Evolutionary conservation across 2,329 filamentous ascomycete genomes (phyloP), one percentile per base, ranked within the genome.

Genomic region (Aspergillus hiratsukae): DNA sequence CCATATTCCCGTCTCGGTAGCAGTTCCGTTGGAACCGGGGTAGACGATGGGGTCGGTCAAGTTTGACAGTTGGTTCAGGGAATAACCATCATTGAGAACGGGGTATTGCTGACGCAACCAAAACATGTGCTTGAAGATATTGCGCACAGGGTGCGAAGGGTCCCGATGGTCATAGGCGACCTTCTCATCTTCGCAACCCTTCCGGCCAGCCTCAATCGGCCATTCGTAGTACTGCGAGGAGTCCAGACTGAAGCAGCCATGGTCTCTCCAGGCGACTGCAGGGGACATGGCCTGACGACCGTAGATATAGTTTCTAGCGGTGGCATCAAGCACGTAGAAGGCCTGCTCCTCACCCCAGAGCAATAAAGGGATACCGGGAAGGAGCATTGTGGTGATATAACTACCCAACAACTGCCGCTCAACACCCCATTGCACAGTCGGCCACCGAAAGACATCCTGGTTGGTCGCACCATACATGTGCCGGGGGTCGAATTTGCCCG

Each of bases 301-400:
- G 64, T 83, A 87, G 35, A 87, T 78, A 64, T 87, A 87, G 62
- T 87, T 86, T 54, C 74, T 72, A 4, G 84, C 84, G 1, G 83
- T 85, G 57, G 81, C 85, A 65, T 87, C 84, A 1, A 87, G 72
- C 1, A 85, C 70, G 61, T 87, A 87, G 56, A 83, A 83, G 0
- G 80, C 81, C 69, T 87, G 84, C 65, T 87, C 84, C 64, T 87
- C 85, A 19, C 84, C 84, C 81, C 83, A 87, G 19, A 81, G 77
- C 10, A 85, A 69, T 29, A 84, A 67, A 0, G 84, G 82, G 28
- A 85, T 82, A n/a, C 84, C 84, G 0, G 84, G 83, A 66, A 86
- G 75, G 37, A 83, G 71, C 49, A 86, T 66, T 0, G 82, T 83
- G 0, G 81, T 82, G 46, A 87, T 76, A 62, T 83, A 86, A 19